Conservation (phyloP, 768 basidiomycete genomes). For the Tulasnella sp. region DNA sequence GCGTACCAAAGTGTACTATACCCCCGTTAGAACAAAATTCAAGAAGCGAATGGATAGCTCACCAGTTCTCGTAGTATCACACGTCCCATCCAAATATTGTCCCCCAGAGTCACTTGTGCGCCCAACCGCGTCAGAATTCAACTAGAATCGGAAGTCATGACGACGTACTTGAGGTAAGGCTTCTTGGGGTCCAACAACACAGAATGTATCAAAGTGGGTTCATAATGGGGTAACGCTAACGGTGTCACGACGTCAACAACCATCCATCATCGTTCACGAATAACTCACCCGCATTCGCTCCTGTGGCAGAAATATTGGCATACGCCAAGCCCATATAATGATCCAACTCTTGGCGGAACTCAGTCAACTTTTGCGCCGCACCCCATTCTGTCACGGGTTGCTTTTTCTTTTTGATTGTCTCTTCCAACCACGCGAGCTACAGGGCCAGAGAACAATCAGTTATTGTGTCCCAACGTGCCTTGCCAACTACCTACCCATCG, state of each 20-base stretch:
- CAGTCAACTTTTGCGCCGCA: slow-evolving; percentile 70
- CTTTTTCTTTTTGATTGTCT: slow-evolving; percentile 52
- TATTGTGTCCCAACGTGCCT: neutral
- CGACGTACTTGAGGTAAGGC: slow-evolving; percentile 76
- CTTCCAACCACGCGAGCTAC: slow-evolving; percentile 72
- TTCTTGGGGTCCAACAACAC: slow-evolving; percentile 59
- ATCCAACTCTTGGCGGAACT: slow-evolving; percentile 57
- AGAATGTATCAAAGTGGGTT: slow-evolving; percentile 57
- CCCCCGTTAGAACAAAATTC: slow-evolving; percentile 43
- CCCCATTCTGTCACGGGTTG: slow-evolving; percentile 79
- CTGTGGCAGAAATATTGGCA: slow-evolving; percentile 79
- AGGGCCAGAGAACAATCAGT: neutral
- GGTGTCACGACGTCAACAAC: neutral
- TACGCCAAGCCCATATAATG: slow-evolving; percentile 78
- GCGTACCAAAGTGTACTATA: slow-evolving; percentile 71
- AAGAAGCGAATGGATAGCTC: neutral
- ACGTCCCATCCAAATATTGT: slow-evolving; percentile 79
- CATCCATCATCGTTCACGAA: slow-evolving; percentile 3
- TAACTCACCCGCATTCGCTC: slow-evolving; percentile 63
- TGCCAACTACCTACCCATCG: slow-evolving; percentile 23
- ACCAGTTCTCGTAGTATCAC: slow-evolving; percentile 36
- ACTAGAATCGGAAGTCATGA: too few relatives aligned
- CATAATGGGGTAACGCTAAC: slow-evolving; percentile 81
- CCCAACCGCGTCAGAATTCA: too few relatives aligned
- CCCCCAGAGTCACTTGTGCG: slow-evolving; percentile 77